These are phyloP conservation scores for Podospora bellae-mahoneyi DNA, from an alignment of 495 filamentous ascomycete genomes.

Conservation along the genomic window DNA sequence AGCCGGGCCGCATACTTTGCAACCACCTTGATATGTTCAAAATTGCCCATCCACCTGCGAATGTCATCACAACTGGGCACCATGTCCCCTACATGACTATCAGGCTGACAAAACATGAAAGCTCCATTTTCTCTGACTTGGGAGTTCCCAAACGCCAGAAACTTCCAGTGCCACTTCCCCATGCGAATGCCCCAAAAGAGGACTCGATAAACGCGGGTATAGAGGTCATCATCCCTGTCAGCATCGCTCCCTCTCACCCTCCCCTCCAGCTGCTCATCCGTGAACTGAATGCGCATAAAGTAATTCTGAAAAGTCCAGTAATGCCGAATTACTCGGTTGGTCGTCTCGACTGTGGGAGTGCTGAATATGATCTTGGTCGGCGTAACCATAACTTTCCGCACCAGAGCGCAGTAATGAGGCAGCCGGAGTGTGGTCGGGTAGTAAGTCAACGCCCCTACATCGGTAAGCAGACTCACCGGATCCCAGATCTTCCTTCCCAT, in stretches of 20 bases:
- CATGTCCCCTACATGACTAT: constrained; percentile 47
- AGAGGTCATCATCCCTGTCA: constrained; percentile 64
- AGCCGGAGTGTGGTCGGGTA: constrained; percentile 51
- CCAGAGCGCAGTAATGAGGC: constrained; percentile 67
- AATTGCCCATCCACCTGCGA: constrained; percentile 86
- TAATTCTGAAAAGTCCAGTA: constrained; percentile 66
- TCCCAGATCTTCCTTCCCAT: constrained; percentile 58
- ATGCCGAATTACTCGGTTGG: constrained; percentile 79
- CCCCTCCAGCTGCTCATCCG: constrained; percentile 64
- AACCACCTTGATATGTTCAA: constrained; percentile 69
- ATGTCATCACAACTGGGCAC: constrained; percentile 66
- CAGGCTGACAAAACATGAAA: constrained; percentile 66
- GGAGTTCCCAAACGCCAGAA: constrained; percentile 92
- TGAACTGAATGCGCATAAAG: constrained; percentile 90
- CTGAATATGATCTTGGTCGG: constrained; percentile 77
- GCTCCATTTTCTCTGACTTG: constrained; percentile 91
- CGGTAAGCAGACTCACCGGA: constrained; percentile 71
- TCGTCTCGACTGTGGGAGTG: constrained; percentile 75
- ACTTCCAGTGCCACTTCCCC: constrained; percentile 77
- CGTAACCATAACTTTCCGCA: constrained; percentile 74
- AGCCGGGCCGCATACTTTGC: constrained; percentile 85
- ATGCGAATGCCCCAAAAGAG: constrained; percentile 77
- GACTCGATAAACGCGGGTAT: constrained; percentile 66
- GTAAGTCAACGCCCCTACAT: constrained; percentile 44
- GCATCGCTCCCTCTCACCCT: constrained; percentile 44